Percentiles rank a stretch among this genome's conserved stretches.
Evolutionary conservation across 495 filamentous ascomycete genomes (phyloP).

Genomic region (Penicillium samsonianum): DNA sequence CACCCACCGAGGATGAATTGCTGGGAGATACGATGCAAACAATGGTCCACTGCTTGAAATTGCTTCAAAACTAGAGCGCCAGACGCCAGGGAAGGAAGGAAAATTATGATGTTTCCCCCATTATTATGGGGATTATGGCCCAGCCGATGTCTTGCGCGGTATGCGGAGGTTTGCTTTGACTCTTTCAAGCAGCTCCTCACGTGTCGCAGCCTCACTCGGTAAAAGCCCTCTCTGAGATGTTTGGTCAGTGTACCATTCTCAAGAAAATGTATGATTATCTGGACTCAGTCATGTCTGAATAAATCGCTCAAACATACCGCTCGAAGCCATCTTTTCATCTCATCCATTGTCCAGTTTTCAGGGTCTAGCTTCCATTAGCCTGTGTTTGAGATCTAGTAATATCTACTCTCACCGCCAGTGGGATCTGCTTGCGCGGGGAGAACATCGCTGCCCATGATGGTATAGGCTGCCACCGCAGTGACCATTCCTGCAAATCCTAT

Average conservation of each 20-base stretch:
- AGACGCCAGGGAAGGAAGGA: not conserved
- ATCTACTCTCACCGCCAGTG: conserved; percentile 58
- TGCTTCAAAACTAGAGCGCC: not conserved
- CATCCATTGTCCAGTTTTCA: conserved; percentile 68
- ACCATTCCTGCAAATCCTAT: conserved; percentile 75
- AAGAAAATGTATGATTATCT: not conserved
- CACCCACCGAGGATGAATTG: not conserved
- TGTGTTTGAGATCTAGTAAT: not conserved
- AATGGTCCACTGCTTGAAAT: not conserved
- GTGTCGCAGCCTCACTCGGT: conserved; percentile 63
- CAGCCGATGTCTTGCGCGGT: conserved; percentile 32
- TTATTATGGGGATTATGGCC: conserved; percentile 13
- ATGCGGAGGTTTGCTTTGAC: conserved; percentile 75
- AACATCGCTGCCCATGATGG: conserved; percentile 80
- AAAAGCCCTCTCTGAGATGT: conserved; percentile 66
- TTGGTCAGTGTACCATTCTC: not conserved
- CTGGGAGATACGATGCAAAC: not conserved
- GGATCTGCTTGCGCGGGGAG: conserved; percentile 74
- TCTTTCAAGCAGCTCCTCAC: conserved; percentile 76
- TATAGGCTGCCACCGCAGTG: conserved; percentile 78
- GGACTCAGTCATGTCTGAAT: not conserved
- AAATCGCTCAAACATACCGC: conserved; percentile 54
- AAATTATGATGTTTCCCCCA: not conserved
- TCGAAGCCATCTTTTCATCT: conserved; percentile 73
- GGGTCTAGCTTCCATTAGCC: conserved; percentile 51